phyloP scores from a whole-genome alignment of 305 asterid genomes.

The Fraxinus dipetala region DNA sequence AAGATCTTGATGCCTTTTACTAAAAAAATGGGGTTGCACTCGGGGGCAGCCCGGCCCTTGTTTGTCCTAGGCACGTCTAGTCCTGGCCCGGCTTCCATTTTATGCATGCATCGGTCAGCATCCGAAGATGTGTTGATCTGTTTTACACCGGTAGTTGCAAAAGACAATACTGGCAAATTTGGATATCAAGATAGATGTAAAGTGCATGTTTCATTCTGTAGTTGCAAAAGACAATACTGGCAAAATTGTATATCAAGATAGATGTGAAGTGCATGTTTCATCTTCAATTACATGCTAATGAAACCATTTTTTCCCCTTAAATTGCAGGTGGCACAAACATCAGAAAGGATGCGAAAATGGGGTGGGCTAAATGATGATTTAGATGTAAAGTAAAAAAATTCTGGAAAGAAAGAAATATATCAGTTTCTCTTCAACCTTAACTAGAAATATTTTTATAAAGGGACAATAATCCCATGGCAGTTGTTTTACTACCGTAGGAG shows the following conservation, averaged over 20 bases:
- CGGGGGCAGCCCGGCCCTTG: background rate
- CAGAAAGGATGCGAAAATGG: slow-evolving; percentile 77
- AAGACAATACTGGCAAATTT: background rate
- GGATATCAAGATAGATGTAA: background rate
- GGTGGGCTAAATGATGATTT: slow-evolving; percentile 33
- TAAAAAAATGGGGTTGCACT: background rate
- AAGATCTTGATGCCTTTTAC: slow-evolving; percentile 11
- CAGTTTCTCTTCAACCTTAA: background rate
- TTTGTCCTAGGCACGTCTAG: background rate
- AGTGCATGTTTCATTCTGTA: background rate
- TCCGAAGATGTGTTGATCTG: background rate
- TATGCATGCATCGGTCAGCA: background rate
- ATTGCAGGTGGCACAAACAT: slow-evolving; percentile 77
- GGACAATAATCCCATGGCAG: background rate
- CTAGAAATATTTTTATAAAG: background rate
- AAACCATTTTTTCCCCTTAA: background rate
- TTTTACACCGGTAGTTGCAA: background rate
- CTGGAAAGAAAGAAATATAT: background rate
- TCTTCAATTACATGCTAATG: background rate
- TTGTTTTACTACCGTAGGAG: background rate
- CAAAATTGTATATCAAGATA: background rate
- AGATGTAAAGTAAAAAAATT: slow-evolving; percentile 13
- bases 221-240: background rate
- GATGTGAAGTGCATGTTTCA: background rate
- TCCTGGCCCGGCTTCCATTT: background rate